Evolutionary conservation across 768 basidiomycete species (phyloP).

Genomic region (Tylopilus cervinicoccineus): DNA sequence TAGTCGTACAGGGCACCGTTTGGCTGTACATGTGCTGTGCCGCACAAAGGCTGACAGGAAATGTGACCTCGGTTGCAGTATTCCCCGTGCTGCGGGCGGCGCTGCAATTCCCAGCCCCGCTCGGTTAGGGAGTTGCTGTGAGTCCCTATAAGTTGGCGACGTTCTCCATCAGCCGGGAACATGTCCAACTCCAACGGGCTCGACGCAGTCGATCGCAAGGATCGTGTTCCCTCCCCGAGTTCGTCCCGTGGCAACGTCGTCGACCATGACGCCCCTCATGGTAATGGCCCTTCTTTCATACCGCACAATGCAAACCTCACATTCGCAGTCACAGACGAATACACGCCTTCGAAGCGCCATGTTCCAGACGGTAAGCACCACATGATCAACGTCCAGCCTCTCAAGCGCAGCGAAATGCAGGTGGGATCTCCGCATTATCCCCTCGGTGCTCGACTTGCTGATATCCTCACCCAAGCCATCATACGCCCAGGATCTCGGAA

Average conservation of each 20-base stretch:
- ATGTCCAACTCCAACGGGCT: conserved; percentile 26
- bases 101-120: conserved; percentile 1
- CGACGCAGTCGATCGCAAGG: conserved; percentile 43
- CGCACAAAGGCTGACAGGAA: too few relatives aligned
- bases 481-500: conserved; percentile 87
- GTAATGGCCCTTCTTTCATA: conserved; percentile 35
- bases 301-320: conserved; percentile 6
- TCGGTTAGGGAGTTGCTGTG: neutral
- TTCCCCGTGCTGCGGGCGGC: neutral
- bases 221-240: conserved; percentile 41
- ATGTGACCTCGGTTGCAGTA: neutral
- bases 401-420: conserved; percentile 87
- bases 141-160: conserved; percentile 15
- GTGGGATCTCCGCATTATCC: conserved; percentile 32
- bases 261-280: conserved; percentile 64
- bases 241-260: conserved; percentile 59
- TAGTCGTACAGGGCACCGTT: too few relatives aligned
- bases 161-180: neutral
- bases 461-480: conserved; percentile 55
- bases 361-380: conserved; percentile 29
- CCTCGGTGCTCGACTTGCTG: neutral
- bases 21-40: too few relatives aligned
- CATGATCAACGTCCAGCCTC: conserved; percentile 78
- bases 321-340: conserved; percentile 62
- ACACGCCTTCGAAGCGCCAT: conserved; percentile 32